Conservation (phyloP, 208 protist species). For the Crithidia mellificae region DNA sequence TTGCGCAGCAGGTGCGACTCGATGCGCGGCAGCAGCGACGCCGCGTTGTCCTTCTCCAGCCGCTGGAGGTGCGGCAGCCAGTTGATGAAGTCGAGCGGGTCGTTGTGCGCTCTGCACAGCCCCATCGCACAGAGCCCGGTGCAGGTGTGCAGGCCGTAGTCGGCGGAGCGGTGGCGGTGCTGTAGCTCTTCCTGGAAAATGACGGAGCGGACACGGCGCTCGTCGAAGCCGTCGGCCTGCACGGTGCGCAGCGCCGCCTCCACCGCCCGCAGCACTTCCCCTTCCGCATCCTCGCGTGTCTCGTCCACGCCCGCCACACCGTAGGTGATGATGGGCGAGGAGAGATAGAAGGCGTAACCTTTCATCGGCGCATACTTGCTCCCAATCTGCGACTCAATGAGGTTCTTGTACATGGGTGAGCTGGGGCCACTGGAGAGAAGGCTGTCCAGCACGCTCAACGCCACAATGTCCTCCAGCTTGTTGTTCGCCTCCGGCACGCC, state of each 20-base stretch:
- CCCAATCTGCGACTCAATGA: conserved; percentile 89
- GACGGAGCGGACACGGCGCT: conserved; percentile 77
- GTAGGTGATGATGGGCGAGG: conserved; percentile 83
- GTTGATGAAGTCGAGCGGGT: conserved; percentile 85
- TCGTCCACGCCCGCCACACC: conserved; percentile 89
- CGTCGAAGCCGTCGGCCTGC: conserved; percentile 79
- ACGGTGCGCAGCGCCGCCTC: conserved; percentile 57
- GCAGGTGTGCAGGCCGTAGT: conserved; percentile 86
- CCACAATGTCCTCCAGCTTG: conserved; percentile 73
- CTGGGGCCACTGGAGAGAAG: conserved; percentile 85
- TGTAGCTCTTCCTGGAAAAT: conserved; percentile 90
- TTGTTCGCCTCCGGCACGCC: conserved; percentile 62
- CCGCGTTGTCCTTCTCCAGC: conserved; percentile 57
- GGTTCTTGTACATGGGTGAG: conserved; percentile 86
- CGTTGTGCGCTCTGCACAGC: conserved; percentile 68
- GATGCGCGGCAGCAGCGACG: conserved; percentile 69
- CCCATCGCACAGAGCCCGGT: conserved; percentile 72
- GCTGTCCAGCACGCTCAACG: conserved; percentile 80
- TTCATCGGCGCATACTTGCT: conserved; percentile 83
- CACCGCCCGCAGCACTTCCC: conserved; percentile 67
- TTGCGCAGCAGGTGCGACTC: conserved; percentile 72
- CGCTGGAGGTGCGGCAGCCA: conserved; percentile 78
- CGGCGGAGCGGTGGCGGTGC: conserved; percentile 85
- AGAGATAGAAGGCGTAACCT: conserved; percentile 85
- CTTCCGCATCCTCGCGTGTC: conserved; percentile 48